Percentiles rank a stretch among this genome's conserved stretches.
Evolutionary conservation across 352 stramenopile genomes (phyloP).

Genomic region (Pythium scleroteichum): DNA sequence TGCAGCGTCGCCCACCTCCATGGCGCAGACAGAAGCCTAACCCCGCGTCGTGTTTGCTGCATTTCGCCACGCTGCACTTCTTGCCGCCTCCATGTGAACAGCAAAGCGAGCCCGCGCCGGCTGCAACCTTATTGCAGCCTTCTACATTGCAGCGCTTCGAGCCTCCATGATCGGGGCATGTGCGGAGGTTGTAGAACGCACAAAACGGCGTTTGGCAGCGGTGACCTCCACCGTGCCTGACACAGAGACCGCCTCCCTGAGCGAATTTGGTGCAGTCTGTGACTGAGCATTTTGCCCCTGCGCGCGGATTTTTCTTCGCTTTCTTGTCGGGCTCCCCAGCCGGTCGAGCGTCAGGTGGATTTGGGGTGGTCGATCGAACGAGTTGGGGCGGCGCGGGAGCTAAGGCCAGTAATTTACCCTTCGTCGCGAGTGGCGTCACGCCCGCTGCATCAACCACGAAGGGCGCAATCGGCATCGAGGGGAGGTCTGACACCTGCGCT

Average conservation of each 20-base stretch:
- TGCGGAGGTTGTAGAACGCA: conserved; percentile 66
- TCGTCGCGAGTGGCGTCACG: not conserved
- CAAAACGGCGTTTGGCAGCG: conserved; percentile 76
- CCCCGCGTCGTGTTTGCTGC: conserved; percentile 72
- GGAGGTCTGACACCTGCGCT: conserved; percentile 1
- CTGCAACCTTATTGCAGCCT: conserved; percentile 55
- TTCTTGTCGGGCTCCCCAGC: not conserved
- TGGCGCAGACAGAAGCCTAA: conserved; percentile 68
- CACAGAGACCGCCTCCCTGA: conserved; percentile 64
- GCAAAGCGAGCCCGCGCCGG: conserved; percentile 51
- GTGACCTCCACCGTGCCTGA: conserved; percentile 66
- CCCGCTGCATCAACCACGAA: not conserved
- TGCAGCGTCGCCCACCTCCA: conserved; percentile 67
- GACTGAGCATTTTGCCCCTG: conserved; percentile 40
- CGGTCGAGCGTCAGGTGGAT: no score
- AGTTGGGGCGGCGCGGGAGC: conserved; percentile 3
- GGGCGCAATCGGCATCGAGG: not conserved
- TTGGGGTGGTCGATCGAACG: not conserved
- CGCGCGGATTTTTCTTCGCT: not conserved
- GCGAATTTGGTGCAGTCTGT: conserved; percentile 57
- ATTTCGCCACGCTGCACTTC: conserved; percentile 73
- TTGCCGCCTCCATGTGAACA: conserved; percentile 66
- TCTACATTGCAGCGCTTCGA: conserved; percentile 60
- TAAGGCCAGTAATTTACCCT: conserved; percentile 3
- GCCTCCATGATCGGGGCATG: conserved; percentile 73